phyloP scores from a whole-genome alignment of 192 early-diverging fungal genomes.

The Dissophora ornata region DNA sequence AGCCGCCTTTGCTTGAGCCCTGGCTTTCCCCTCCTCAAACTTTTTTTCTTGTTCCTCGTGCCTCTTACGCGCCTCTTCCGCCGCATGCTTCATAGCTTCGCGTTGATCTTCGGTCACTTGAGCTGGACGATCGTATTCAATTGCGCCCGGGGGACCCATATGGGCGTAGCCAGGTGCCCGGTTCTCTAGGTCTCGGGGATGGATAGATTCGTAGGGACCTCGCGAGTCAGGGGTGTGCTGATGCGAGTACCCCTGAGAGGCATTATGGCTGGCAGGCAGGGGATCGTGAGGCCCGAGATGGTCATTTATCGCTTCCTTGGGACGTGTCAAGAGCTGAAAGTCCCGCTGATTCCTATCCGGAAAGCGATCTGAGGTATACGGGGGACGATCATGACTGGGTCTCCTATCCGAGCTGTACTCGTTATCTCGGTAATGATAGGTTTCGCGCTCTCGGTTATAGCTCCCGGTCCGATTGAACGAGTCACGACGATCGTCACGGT shows the following conservation, averaged over 20 bases:
- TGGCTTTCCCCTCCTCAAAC: constrained; percentile 27
- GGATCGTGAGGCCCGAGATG: constrained; percentile 9
- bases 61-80: constrained; percentile 42
- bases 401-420: constrained; percentile 27
- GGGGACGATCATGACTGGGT: constrained; percentile 22
- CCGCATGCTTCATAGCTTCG: constrained; percentile 40
- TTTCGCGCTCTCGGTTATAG: constrained; percentile 34
- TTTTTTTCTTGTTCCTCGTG: constrained; percentile 37
- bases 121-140: constrained; percentile 17
- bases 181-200: constrained; percentile 3
- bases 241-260: not conserved
- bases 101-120: constrained; percentile 38
- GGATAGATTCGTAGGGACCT: constrained; percentile 7
- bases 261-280: not conserved
- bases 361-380: constrained; percentile 19
- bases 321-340: constrained; percentile 33
- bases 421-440: constrained; percentile 22
- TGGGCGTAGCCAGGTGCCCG: constrained; percentile 1
- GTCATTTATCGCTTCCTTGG: constrained; percentile 30
- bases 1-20: constrained; percentile 34
- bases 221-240: not conserved
- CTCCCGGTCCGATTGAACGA: constrained; percentile 23
- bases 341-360: constrained; percentile 33
- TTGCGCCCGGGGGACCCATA: constrained; percentile 1
- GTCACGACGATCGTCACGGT: constrained; percentile 28